Evolutionary conservation across 2,329 filamentous ascomycete genomes (phyloP), one percentile per base, ranked within the genome.

Genomic region (Rhynchosporium agropyri): DNA sequence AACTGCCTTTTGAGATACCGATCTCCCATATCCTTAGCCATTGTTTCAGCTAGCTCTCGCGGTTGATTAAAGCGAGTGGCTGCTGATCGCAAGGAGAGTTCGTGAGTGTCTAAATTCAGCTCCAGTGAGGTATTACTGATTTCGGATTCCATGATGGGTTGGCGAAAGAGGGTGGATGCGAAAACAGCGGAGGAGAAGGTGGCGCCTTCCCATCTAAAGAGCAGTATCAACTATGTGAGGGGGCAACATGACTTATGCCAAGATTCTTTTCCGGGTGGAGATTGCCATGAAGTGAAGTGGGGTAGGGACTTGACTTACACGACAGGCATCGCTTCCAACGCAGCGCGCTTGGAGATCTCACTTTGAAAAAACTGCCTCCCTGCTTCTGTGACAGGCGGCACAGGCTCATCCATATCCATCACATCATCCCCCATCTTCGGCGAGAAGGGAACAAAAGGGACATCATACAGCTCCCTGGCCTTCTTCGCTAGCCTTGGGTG

Each of bases 401-500:
- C 36, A 13, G 51, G 51, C 9, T 28, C 40, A 40, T 54, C 36
- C 36, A 54, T 28, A 5, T 42, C 33, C 51, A 42, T 40, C 2
- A 20, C 33, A 29, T 54, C 36, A 13, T 54, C 33, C 13, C 50
- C 33, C 12, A 20, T 3, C 6, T 3, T 8, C 3, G 36, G 51
- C 2, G 38, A 28, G 2, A 54, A 6, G 9, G 51, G 51, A 26
- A 54, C 33, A 4, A 20, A 4, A 40, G 36, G 51, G 3, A 42
- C 51, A 54, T 54, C 51, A 28, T 54, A 54, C 2, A 54, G 51
- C 33, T 54, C 51, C 28, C 20, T 54, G 12, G 51, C 51, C 36
- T 54, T 54, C 12, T 15, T 42, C 15, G 51, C 36, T 5, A 54
- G 36, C 3, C 6, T 38, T 13, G 33, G n/a, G 40, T 54, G 15